A percentile compares a stretch with the other conserved stretches of the same genome.
Evolutionary conservation across 371 early-diverging fungal species (phyloP).

Genomic region (Rhizopus stolonifer): DNA sequence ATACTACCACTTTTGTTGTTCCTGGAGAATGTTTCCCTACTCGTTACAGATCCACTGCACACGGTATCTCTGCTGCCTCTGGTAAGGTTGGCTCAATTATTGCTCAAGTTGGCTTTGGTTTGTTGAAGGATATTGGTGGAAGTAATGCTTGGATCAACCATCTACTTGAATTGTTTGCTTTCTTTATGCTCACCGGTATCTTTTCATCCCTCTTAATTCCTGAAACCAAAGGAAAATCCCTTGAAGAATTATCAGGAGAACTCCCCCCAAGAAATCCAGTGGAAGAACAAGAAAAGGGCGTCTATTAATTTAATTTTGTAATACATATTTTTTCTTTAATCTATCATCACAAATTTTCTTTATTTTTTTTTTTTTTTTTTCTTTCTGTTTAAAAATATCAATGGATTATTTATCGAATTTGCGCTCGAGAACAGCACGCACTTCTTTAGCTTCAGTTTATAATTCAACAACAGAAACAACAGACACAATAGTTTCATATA

Average conservation of each 20-base stretch:
- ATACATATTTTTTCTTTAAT: background rate
- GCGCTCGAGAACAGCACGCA: background rate
- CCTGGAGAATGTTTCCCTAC: constrained; percentile 91
- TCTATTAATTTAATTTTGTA: too few species aligned
- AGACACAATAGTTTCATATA: background rate
- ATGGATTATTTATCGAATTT: background rate
- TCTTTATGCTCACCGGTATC: constrained; percentile 75
- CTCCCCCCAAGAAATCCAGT: constrained; percentile 13
- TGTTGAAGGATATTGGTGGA: constrained; percentile 72
- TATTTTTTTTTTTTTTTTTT: constrained; percentile 1
- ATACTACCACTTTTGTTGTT: constrained; percentile 84
- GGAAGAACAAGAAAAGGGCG: background rate
- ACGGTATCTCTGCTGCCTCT: constrained; percentile 87
- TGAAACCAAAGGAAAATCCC: constrained; percentile 47
- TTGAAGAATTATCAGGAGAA: constrained; percentile 47
- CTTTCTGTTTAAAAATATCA: background rate
- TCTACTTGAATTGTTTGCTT: constrained; percentile 71
- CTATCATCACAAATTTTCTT: background rate
- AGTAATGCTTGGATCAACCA: constrained; percentile 62
- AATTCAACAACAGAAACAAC: background rate
- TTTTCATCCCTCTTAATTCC: constrained; percentile 54
- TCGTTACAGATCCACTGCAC: constrained; percentile 79
- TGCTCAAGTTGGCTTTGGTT: constrained; percentile 73
- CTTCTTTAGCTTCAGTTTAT: background rate
- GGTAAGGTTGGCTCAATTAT: constrained; percentile 87